phyloP scores from a whole-genome alignment of 75 land plant species.

The Pinus tabuliformis region DNA sequence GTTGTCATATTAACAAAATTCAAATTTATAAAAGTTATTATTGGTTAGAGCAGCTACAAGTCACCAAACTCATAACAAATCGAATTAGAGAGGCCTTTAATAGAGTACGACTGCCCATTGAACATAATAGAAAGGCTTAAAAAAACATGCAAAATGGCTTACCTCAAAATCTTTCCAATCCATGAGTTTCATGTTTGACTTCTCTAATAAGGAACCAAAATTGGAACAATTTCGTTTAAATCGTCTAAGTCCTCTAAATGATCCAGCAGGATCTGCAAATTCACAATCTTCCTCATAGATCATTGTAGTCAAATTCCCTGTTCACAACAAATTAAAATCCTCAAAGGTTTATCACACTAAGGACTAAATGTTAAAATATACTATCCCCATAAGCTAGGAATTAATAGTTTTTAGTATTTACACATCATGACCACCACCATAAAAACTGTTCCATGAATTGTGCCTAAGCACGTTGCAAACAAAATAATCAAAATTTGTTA shows the following conservation, averaged over 20 bases:
- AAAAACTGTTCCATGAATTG: neutral
- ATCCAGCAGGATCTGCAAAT: slow-evolving; percentile 99
- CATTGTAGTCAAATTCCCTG: slow-evolving; percentile 71
- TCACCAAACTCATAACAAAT: too few relatives aligned
- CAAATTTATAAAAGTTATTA: too few relatives aligned
- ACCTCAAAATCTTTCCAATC: slow-evolving; percentile 94
- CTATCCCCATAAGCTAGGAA: slow-evolving; percentile 3
- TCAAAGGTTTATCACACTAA: neutral
- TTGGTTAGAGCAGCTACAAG: too few relatives aligned
- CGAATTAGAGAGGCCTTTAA: too few relatives aligned
- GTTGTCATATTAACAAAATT: too few relatives aligned
- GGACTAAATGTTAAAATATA: slow-evolving; percentile 2
- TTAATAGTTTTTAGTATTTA: neutral
- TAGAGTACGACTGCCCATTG: too few relatives aligned
- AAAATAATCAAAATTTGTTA: neutral
- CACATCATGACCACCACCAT: neutral
- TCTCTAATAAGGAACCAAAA: slow-evolving; percentile 77
- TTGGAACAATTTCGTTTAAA: slow-evolving; percentile 94
- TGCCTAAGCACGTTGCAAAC: neutral
- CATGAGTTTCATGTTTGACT: slow-evolving; percentile 83
- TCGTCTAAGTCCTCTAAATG: slow-evolving; percentile 83
- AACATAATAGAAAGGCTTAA: too few relatives aligned
- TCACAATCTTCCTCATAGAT: slow-evolving; percentile 90
- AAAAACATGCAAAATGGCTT: neutral
- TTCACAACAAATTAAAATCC: neutral